Evolutionary conservation across 306 rosid genomes (phyloP).

Genomic region (Vachellia pachyceras): DNA sequence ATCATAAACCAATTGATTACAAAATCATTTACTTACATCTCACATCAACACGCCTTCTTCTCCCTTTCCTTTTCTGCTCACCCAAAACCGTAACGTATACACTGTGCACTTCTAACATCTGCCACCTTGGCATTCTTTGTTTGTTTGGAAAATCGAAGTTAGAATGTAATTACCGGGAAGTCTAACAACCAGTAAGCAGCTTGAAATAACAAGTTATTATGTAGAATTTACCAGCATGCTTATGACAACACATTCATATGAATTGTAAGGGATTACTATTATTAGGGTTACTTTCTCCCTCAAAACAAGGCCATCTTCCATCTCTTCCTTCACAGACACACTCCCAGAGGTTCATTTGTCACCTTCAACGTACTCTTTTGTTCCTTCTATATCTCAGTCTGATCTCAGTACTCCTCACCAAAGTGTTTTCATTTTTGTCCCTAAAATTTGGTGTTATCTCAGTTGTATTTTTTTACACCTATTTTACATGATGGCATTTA

Average conservation of each 20-base stretch:
- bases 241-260: too few relatives aligned
- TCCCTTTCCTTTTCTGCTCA: conserved; percentile 52
- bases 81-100: conserved; percentile 65
- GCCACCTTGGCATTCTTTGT: conserved; percentile 63
- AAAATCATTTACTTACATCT: conserved; percentile 80
- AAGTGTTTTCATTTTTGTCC: not conserved
- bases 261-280: not conserved
- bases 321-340: not conserved
- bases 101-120: conserved; percentile 30
- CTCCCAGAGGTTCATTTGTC: conserved; percentile 44
- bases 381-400: conserved; percentile 45
- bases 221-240: too few relatives aligned
- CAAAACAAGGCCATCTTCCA: not conserved
- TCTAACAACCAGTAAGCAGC: too few relatives aligned
- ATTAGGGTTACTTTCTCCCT: not conserved
- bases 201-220: too few relatives aligned
- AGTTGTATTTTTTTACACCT: not conserved
- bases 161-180: too few relatives aligned
- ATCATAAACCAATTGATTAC: conserved; percentile 99
- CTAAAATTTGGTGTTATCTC: not conserved
- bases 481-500: too few relatives aligned
- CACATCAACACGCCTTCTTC: conserved; percentile 50
- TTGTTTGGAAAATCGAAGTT: too few relatives aligned
- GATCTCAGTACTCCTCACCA: conserved; percentile 43
- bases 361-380: conserved; percentile 60